phyloP scores from a whole-genome alignment of 2,329 filamentous ascomycete species.

The Tolypocladium ovalisporum region DNA sequence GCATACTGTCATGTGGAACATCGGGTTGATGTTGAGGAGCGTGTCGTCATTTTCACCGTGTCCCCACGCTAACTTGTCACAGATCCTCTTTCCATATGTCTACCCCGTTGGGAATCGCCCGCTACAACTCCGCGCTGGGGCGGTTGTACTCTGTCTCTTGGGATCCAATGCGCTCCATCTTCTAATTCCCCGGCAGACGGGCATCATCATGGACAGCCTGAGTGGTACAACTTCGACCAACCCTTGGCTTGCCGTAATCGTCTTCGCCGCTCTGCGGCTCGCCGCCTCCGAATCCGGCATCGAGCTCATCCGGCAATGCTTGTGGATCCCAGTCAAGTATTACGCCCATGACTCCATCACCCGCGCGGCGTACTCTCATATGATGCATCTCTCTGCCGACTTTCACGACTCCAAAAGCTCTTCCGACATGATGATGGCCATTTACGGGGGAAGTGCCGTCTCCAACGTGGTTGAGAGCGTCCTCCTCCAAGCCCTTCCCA shows the following conservation, averaged over 20 bases:
- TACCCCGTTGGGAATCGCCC: conserved; percentile 59
- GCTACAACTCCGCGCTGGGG: conserved; percentile 56
- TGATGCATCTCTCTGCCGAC: conserved; percentile 49
- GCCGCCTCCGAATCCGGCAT: conserved; percentile 44
- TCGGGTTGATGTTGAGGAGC: too few relatives aligned
- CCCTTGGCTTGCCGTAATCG: conserved; percentile 40
- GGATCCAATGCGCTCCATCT: conserved; percentile 63
- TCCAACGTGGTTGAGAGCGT: conserved; percentile 47
- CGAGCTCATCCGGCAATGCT: conserved; percentile 39
- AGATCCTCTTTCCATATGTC: conserved; percentile 69
- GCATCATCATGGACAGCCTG: conserved; percentile 64
- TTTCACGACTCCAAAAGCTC: conserved; percentile 51
- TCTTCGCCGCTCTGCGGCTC: conserved; percentile 41
- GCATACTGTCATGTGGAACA: background rate
- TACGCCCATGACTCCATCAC: conserved; percentile 44
- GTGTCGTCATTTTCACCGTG: too few relatives aligned
- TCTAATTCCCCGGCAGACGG: conserved; percentile 70
- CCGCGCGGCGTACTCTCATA: conserved; percentile 45
- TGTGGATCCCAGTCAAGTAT: conserved; percentile 48
- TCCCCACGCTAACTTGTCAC: background rate
- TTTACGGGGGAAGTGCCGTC: conserved; percentile 41
- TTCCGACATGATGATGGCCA: conserved; percentile 46
- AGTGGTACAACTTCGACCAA: conserved; percentile 34
- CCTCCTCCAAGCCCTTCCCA: conserved; percentile 46
- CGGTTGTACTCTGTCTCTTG: conserved; percentile 60